Conservation (phyloP, 2,329 filamentous ascomycete species). For the Fusarium decemcellulare region DNA sequence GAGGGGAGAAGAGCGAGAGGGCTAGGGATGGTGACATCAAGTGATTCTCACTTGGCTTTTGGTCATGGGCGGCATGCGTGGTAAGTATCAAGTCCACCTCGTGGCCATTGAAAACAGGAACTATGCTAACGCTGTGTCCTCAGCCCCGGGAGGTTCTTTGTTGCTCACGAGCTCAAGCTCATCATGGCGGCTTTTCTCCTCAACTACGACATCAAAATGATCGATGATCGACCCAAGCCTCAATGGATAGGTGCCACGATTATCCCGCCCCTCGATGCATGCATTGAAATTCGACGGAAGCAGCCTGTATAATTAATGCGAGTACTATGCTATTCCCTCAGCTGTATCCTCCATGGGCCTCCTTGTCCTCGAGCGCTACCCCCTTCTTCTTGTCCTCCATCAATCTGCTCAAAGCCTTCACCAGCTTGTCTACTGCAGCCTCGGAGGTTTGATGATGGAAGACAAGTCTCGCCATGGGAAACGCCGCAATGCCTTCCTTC, state of each 20-base stretch:
- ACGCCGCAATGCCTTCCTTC: conserved; percentile 24
- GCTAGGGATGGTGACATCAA: conserved; percentile 67
- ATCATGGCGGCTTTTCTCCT: conserved; percentile 64
- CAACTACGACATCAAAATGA: conserved; percentile 66
- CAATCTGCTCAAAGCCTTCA: conserved; percentile 29
- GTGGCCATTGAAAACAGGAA: neutral
- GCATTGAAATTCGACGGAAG: conserved; percentile 46
- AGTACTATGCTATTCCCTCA: neutral
- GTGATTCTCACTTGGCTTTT: conserved; percentile 65
- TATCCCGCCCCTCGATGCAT: conserved; percentile 46
- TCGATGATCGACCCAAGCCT: conserved; percentile 56
- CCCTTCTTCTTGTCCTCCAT: conserved; percentile 29
- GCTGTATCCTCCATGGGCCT: conserved; percentile 30
- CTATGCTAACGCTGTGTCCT: neutral
- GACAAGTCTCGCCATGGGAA: conserved; percentile 35
- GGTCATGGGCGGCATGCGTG: conserved; percentile 70
- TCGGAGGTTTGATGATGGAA: conserved; percentile 41
- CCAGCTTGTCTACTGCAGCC: conserved; percentile 17
- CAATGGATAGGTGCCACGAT: conserved; percentile 62
- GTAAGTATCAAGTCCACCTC: conserved; percentile 38
- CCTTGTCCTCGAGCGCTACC: conserved; percentile 7
- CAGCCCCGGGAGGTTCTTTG: conserved; percentile 69
- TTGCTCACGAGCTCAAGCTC: conserved; percentile 69
- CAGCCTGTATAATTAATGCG: neutral
- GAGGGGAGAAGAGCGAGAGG: conserved; percentile 53